These are phyloP conservation scores for Aphanomyces stellatus DNA, from an alignment of 352 stramenopile genomes.

Conservation along the genomic window DNA sequence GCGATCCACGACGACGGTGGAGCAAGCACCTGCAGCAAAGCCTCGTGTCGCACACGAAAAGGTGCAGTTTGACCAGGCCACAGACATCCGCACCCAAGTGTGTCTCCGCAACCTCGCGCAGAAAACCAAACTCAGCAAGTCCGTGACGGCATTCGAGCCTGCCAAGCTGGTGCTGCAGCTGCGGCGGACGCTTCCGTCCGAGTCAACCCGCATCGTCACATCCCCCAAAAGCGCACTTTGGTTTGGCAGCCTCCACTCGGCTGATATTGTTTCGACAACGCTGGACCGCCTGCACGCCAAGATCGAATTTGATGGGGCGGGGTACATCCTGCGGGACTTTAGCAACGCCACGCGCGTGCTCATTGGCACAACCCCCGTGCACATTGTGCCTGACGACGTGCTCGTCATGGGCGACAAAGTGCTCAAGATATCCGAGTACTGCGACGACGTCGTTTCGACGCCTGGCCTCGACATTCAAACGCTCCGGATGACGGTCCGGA, in stretches of 20 bases:
- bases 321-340: conserved; percentile 3
- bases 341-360: conserved; percentile 5
- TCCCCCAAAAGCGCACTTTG: neutral
- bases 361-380: neutral
- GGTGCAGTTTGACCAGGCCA: neutral
- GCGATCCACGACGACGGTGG: neutral
- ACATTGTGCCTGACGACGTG: neutral
- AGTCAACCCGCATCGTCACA: neutral
- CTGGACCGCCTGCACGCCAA: conserved; percentile 5
- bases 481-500: conserved; percentile 1
- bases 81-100: neutral
- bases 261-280: neutral
- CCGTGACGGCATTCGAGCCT: neutral
- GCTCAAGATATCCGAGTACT: neutral
- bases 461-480: neutral
- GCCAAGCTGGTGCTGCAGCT: conserved; percentile 9
- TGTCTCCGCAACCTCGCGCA: neutral
- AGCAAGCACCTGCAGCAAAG: too few species aligned
- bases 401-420: neutral
- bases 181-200: neutral
- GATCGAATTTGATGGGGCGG: neutral
- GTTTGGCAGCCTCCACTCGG: conserved; percentile 1
- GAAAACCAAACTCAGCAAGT: neutral
- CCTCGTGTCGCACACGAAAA: neutral
- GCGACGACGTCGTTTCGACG: neutral